A percentile compares a stretch with the other conserved stretches of the same genome.
Evolutionary conservation across 116 monocot genomes (phyloP).

Genomic region (Phalaenopsis hybrid): DNA sequence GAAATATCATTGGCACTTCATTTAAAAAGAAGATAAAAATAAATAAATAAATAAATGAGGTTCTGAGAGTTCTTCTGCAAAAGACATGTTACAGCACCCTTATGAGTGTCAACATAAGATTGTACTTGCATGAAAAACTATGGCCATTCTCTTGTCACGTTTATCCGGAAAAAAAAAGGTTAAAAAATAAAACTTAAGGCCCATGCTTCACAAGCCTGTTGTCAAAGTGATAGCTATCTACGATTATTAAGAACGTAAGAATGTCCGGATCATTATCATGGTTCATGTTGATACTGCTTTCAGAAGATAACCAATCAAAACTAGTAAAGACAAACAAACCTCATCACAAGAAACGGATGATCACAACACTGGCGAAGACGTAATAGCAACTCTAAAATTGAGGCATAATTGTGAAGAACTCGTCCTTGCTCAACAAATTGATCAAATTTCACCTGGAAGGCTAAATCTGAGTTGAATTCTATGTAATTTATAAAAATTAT

Average conservation of each 20-base stretch:
- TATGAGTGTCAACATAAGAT: neutral
- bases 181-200: neutral
- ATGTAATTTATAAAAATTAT: neutral
- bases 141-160: neutral
- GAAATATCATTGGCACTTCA: neutral
- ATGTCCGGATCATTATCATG: neutral
- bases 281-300: neutral
- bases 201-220: neutral
- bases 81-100: neutral
- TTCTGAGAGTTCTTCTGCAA: neutral
- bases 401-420: conserved; percentile 98
- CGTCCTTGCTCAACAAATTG: conserved; percentile 94
- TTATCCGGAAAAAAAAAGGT: neutral
- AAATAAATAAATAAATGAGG: neutral
- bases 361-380: conserved; percentile 97
- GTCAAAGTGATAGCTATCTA: neutral
- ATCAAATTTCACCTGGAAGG: conserved; percentile 82
- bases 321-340: conserved; percentile 37
- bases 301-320: neutral
- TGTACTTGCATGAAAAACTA: neutral
- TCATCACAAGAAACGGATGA: conserved; percentile 94
- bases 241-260: neutral
- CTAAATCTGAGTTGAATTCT: neutral
- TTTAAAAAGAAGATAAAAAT: neutral
- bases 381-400: conserved; percentile 91